Evolutionary conservation across 1,284 basidiomycete genomes (phyloP).

Genomic region (Malassezia sp.): DNA sequence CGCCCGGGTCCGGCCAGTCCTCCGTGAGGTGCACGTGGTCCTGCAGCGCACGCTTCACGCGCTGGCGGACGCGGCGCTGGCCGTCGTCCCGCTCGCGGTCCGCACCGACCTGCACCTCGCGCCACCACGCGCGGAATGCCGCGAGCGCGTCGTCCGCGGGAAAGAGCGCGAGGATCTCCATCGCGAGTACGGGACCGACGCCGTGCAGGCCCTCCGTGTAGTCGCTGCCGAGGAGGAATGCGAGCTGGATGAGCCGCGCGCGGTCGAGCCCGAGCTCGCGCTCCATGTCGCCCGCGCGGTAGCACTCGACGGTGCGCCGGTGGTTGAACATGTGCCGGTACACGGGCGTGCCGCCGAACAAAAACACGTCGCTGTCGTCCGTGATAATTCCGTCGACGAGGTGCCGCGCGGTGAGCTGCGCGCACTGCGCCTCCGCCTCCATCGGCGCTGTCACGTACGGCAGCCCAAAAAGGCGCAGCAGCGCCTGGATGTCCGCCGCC

Average conservation of each 20-base stretch:
- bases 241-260: slow-evolving; percentile 73
- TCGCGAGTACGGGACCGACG: slow-evolving; percentile 87
- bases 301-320: slow-evolving; percentile 94
- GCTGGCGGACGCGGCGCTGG: slow-evolving; percentile 27
- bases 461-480: slow-evolving; percentile 81
- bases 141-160: slow-evolving; percentile 59
- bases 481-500: slow-evolving; percentile 78
- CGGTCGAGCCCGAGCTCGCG: slow-evolving; percentile 80
- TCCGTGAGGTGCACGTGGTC: slow-evolving; percentile 61
- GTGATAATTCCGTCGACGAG: slow-evolving; percentile 97
- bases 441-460: slow-evolving; percentile 97
- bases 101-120: slow-evolving; percentile 76
- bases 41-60: slow-evolving; percentile 40
- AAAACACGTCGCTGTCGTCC: slow-evolving; percentile 96
- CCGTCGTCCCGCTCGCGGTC: slow-evolving; percentile 61
- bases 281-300: slow-evolving; percentile 68
- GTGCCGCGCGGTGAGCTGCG: slow-evolving; percentile 69
- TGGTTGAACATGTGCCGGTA: slow-evolving; percentile 99
- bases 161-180: slow-evolving; percentile 55
- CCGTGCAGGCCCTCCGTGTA: slow-evolving; percentile 93
- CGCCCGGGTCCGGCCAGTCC: slow-evolving; percentile 80
- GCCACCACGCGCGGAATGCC: slow-evolving; percentile 90
- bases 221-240: slow-evolving; percentile 89
- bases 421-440: slow-evolving; percentile 98
- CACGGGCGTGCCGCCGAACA: slow-evolving; percentile 83